phyloP scores from a whole-genome alignment of 1,284 basidiomycete species.

The Puccinia polysora region DNA sequence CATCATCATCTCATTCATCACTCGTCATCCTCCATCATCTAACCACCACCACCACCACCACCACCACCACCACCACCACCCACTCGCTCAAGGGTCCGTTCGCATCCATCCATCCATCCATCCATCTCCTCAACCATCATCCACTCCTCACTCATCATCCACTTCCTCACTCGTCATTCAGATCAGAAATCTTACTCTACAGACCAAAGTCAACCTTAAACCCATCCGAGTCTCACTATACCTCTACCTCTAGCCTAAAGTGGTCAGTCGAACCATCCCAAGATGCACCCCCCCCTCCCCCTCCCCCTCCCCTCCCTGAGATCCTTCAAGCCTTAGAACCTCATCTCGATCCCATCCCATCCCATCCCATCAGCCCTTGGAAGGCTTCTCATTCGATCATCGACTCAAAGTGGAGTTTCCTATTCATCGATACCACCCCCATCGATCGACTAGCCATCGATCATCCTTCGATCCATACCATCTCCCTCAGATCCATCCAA shows the following conservation, averaged over 20 bases:
- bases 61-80: not conserved
- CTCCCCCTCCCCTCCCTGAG: not conserved
- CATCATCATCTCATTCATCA: conserved; percentile 43
- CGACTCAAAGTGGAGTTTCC: conserved; percentile 21
- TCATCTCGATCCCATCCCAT: not conserved
- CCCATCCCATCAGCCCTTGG: no score
- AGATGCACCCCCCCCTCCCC: not conserved
- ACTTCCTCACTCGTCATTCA: not conserved
- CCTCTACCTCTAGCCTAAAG: conserved; percentile 17
- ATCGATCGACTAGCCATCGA: not conserved
- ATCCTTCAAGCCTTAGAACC: no score
- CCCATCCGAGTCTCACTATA: conserved; percentile 2
- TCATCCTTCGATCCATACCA: no score
- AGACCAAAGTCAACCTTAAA: conserved; percentile 21
- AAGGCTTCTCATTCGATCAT: not conserved
- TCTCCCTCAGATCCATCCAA: conserved; percentile 22
- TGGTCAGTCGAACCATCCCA: no score
- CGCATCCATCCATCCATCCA: not conserved
- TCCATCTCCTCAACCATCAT: not conserved
- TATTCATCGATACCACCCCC: conserved; percentile 21
- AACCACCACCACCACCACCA: no score
- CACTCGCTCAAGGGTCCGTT: conserved; percentile 27
- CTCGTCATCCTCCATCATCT: conserved; percentile 1
- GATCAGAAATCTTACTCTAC: conserved; percentile 39
- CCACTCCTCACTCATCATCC: not conserved